A percentile compares a stretch with the other conserved stretches of the same genome.
Conservation (phyloP, 108 stramenopile species). For the Seminavis robusta region DNA sequence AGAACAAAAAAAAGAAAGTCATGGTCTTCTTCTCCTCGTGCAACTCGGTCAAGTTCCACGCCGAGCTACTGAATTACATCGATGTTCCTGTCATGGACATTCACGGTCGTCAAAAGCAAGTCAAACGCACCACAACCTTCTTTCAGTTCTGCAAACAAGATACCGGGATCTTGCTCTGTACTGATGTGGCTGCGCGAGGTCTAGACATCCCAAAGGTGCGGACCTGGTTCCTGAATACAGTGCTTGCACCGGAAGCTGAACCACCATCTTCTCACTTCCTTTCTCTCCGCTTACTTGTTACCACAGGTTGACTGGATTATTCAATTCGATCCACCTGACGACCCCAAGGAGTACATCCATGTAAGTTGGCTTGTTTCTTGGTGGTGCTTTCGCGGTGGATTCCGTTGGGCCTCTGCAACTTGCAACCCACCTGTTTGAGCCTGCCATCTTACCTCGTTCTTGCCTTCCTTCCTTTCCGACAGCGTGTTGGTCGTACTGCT, state of each 20-base stretch:
- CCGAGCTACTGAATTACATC: slow-evolving; percentile 97
- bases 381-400: too few relatives aligned
- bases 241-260: too few relatives aligned
- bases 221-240: too few relatives aligned
- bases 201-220: slow-evolving; percentile 42
- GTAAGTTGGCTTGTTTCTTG: too few relatives aligned
- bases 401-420: slow-evolving; percentile 22
- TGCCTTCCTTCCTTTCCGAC: not conserved
- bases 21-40: slow-evolving; percentile 99
- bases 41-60: slow-evolving; percentile 98
- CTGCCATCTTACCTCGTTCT: not conserved
- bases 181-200: slow-evolving; percentile 98
- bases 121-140: slow-evolving; percentile 97
- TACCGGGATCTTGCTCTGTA: slow-evolving; percentile 94
- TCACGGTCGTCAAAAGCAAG: slow-evolving; percentile 98
- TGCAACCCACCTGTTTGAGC: slow-evolving; percentile 4
- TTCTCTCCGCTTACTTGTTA: too few relatives aligned
- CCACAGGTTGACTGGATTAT: slow-evolving; percentile 99
- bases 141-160: slow-evolving; percentile 96
- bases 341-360: slow-evolving; percentile 98
- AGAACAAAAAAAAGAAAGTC: slow-evolving; percentile 99
- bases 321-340: slow-evolving; percentile 99
- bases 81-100: slow-evolving; percentile 98
- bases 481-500: slow-evolving; percentile 87
- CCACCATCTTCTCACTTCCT: too few relatives aligned